Percentiles rank a stretch among this genome's conserved stretches.
These are phyloP conservation scores for Pulicaria dysenterica DNA, from an alignment of 129 eudicot species.

Conservation along the genomic window DNA sequence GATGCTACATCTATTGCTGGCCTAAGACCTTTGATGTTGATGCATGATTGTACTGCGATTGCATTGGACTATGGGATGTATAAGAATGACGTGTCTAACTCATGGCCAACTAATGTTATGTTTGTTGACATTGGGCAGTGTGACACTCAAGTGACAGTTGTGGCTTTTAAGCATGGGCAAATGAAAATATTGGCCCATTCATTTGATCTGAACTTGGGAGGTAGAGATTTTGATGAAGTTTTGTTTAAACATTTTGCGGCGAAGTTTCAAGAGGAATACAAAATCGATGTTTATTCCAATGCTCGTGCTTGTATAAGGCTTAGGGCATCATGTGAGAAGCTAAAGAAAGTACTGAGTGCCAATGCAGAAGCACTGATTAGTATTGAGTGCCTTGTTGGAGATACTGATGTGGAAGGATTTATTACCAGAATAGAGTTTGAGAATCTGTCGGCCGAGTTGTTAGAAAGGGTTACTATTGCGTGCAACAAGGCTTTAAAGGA, in stretches of 20 bases:
- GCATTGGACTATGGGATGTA: constrained; percentile 86
- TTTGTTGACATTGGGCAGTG: constrained; percentile 86
- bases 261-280: constrained; percentile 50
- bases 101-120: constrained; percentile 52
- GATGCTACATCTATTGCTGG: constrained; percentile 74
- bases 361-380: constrained; percentile 82
- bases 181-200: constrained; percentile 75
- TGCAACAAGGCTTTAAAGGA: constrained; percentile 57
- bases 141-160: constrained; percentile 87
- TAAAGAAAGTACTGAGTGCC: constrained; percentile 84
- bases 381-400: constrained; percentile 86
- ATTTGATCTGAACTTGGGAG: constrained; percentile 76
- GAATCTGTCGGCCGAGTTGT: constrained; percentile 49
- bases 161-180: constrained; percentile 57
- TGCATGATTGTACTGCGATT: constrained; percentile 84
- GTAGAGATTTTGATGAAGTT: constrained; percentile 85
- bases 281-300: constrained; percentile 63
- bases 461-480: constrained; percentile 59
- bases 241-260: constrained; percentile 62
- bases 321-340: constrained; percentile 75
- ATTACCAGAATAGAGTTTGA: constrained; percentile 88
- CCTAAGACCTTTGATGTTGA: constrained; percentile 58
- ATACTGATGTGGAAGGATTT: constrained; percentile 72
- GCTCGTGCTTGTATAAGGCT: constrained; percentile 66
- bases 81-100: constrained; percentile 53